These are phyloP conservation scores for Haematococcus lacustris DNA, from an alignment of 139 green algal genomes.

Conservation along the genomic window DNA sequence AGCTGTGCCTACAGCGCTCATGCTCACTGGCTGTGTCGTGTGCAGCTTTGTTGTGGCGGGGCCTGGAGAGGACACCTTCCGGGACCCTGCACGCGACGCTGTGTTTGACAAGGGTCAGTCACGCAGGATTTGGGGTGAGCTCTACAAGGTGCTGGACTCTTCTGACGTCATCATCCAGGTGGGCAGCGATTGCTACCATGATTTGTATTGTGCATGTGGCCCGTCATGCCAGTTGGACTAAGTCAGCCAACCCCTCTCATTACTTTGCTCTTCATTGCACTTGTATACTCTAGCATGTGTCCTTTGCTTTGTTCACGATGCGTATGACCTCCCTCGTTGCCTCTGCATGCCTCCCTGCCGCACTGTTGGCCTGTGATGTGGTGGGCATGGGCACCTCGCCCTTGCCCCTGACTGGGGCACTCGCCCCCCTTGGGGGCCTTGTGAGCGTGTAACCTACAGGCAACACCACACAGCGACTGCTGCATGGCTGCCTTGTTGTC, in stretches of 20 bases:
- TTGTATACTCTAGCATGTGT: no score
- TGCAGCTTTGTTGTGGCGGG: no score
- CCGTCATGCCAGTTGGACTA: no score
- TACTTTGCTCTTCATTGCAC: no score
- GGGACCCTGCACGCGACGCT: constrained; percentile 15
- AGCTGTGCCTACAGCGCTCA: no score
- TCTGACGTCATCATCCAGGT: constrained; percentile 96
- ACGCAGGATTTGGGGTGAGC: constrained; percentile 96
- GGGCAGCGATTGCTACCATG: background rate
- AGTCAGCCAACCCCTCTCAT: no score
- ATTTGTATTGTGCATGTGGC: constrained; percentile 2
- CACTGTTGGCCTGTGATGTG: no score
- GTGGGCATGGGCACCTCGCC: constrained; percentile 7
- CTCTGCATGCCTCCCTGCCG: no score
- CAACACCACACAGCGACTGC: constrained; percentile 43
- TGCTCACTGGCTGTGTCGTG: no score
- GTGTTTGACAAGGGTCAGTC: constrained; percentile 94
- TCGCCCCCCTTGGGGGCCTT: constrained; percentile 2
- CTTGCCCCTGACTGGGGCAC: constrained; percentile 22
- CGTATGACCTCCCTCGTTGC: no score
- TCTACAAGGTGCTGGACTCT: constrained; percentile 98
- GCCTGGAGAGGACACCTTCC: no score
- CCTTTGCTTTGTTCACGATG: no score
- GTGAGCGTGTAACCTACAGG: constrained; percentile 39
- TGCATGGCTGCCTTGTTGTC: constrained; percentile 1